phyloP scores from a whole-genome alignment of 306 rosid species.

The Cicer bijugum region DNA sequence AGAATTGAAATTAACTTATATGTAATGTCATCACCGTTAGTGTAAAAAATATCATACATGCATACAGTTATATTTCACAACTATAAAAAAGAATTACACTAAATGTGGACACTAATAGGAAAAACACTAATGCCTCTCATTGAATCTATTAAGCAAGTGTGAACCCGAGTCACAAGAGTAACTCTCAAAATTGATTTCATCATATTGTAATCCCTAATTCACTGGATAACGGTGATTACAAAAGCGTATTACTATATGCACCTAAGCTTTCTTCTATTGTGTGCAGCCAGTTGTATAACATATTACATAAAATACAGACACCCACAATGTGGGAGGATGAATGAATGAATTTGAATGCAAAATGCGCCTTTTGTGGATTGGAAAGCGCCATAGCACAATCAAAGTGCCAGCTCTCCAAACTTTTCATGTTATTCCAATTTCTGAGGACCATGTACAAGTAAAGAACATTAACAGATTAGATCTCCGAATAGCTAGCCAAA shows the following conservation, averaged over 20 bases:
- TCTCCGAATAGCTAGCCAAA: slow-evolving; percentile 55
- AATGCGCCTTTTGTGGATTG: slow-evolving; percentile 44
- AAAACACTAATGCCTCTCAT: too few relatives aligned
- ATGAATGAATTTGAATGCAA: slow-evolving; percentile 70
- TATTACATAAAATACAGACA: slow-evolving; percentile 55
- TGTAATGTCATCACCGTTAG: too few relatives aligned
- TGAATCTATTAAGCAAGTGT: background rate
- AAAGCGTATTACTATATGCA: slow-evolving; percentile 44
- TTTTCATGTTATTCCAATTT: slow-evolving; percentile 44
- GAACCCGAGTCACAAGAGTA: background rate
- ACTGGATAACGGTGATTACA: slow-evolving; percentile 19
- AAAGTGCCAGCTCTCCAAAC: slow-evolving; percentile 41
- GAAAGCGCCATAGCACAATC: slow-evolving; percentile 44
- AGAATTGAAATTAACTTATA: too few relatives aligned
- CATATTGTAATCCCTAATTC: slow-evolving; percentile 40
- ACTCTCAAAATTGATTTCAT: slow-evolving; percentile 38
- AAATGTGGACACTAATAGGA: too few relatives aligned
- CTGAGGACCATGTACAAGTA: slow-evolving; percentile 43
- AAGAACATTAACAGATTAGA: slow-evolving; percentile 31
- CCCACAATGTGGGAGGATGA: slow-evolving; percentile 52
- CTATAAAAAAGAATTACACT: too few relatives aligned
- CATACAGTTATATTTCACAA: too few relatives aligned
- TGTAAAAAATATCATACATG: too few relatives aligned
- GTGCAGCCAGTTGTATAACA: slow-evolving; percentile 39
- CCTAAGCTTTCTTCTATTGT: slow-evolving; percentile 44